Evolutionary conservation across 2,329 filamentous ascomycete species (phyloP).

Genomic region (Colletotrichum coccodes): DNA sequence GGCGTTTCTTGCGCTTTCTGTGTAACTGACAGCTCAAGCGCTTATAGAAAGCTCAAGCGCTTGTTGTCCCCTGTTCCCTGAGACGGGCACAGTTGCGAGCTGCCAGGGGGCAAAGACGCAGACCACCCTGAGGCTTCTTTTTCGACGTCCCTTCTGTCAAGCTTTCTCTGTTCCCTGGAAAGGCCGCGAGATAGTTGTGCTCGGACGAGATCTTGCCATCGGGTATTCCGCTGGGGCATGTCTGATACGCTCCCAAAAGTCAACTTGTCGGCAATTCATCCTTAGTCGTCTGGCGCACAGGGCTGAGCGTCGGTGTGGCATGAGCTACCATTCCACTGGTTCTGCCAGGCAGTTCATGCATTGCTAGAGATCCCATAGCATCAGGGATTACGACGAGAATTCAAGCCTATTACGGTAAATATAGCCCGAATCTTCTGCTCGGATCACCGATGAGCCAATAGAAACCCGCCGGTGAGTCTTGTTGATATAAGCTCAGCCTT

Average conservation of each 20-base stretch:
- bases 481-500: background rate
- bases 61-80: background rate
- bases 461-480: background rate
- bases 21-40: background rate
- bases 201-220: background rate
- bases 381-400: background rate
- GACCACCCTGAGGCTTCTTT: slow-evolving; percentile 2
- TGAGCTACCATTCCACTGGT: background rate
- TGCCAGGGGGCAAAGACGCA: background rate
- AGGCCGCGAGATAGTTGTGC: slow-evolving; percentile 4
- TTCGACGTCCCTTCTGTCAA: slow-evolving; percentile 2
- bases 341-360: slow-evolving; percentile 7
- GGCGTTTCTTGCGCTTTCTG: background rate
- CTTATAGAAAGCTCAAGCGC: background rate
- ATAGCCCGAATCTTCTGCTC: background rate
- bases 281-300: background rate
- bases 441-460: too few species aligned
- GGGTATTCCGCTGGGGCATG: background rate
- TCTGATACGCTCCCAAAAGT: slow-evolving; percentile 6
- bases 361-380: background rate
- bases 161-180: background rate
- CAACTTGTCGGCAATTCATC: slow-evolving; percentile 7
- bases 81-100: background rate
- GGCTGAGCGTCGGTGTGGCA: background rate
- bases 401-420: background rate